Percentiles rank a stretch among this genome's conserved stretches.
Conservation (phyloP, 2,329 filamentous ascomycete genomes). For the Emergomyces orientalis region DNA sequence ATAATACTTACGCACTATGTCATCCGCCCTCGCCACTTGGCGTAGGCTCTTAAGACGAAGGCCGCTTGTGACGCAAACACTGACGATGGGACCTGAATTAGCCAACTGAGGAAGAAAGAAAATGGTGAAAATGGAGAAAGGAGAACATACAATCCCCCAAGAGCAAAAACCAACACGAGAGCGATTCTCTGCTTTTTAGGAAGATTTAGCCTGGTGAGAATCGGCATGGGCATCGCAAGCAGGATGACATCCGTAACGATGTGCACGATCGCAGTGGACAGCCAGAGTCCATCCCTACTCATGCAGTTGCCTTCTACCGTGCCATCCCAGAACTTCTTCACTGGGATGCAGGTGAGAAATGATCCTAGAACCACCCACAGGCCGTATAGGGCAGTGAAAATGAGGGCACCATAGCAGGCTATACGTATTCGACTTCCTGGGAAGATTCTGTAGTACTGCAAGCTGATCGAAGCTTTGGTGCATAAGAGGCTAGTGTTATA, state of each 20-base stretch:
- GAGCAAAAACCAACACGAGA: slow-evolving; percentile 34
- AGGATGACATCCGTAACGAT: slow-evolving; percentile 37
- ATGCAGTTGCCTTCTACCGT: slow-evolving; percentile 27
- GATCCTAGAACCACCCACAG: slow-evolving; percentile 26
- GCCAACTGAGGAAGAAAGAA: background rate
- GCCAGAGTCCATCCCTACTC: slow-evolving; percentile 35
- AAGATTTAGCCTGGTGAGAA: slow-evolving; percentile 32
- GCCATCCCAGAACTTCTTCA: slow-evolving; percentile 25
- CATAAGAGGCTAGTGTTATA: slow-evolving; percentile 28
- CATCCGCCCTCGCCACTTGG: slow-evolving; percentile 22
- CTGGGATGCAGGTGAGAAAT: slow-evolving; percentile 25
- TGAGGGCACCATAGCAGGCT: slow-evolving; percentile 28
- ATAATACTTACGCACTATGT: slow-evolving; percentile 23
- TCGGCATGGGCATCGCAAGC: slow-evolving; percentile 38
- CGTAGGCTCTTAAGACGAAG: slow-evolving; percentile 26
- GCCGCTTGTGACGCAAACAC: slow-evolving; percentile 34
- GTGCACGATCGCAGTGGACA: slow-evolving; percentile 35
- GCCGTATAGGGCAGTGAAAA: slow-evolving; percentile 25
- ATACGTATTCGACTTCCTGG: slow-evolving; percentile 24
- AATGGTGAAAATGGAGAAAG: background rate
- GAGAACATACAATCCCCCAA: slow-evolving; percentile 29
- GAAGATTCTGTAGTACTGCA: slow-evolving; percentile 31
- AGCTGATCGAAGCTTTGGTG: slow-evolving; percentile 29
- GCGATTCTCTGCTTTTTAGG: slow-evolving; percentile 32
- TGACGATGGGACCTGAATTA: slow-evolving; percentile 19